phyloP scores from a whole-genome alignment of 202 grass and related monocot genomes.

The Brachypodium distachyon region DNA sequence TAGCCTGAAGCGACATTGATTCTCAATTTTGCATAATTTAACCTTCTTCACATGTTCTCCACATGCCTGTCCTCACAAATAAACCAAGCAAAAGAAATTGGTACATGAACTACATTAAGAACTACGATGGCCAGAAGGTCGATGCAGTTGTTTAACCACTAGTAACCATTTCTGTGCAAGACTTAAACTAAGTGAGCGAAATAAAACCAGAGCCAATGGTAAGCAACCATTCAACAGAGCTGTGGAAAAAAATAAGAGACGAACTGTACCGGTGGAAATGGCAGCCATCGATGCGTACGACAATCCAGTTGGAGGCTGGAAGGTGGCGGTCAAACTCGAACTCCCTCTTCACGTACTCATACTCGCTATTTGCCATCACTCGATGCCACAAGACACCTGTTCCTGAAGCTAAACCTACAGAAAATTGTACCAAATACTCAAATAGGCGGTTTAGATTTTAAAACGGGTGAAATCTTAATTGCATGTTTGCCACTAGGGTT shows the following conservation, averaged over 20 bases:
- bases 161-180: not conserved
- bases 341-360: conserved; percentile 79
- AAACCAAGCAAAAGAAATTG: not conserved
- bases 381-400: not conserved
- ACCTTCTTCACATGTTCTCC: not conserved
- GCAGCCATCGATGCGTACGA: conserved; percentile 79
- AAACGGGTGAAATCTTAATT: not conserved
- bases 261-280: conserved; percentile 68
- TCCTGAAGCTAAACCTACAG: not conserved
- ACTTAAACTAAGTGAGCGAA: not conserved
- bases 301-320: conserved; percentile 54
- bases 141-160: not conserved
- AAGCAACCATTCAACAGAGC: not conserved
- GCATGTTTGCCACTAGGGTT: not conserved
- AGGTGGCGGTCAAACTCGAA: not conserved
- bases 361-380: conserved; percentile 74
- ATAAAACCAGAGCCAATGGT: not conserved
- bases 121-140: not conserved
- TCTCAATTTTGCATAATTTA: not conserved
- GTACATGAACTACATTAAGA: not conserved
- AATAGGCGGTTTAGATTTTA: not conserved
- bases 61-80: not conserved
- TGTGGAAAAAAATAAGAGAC: not conserved
- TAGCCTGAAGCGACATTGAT: not conserved
- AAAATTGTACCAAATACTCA: not conserved